Conservation (phyloP, 306 rosid species). For the Quercus engelmannii region DNA sequence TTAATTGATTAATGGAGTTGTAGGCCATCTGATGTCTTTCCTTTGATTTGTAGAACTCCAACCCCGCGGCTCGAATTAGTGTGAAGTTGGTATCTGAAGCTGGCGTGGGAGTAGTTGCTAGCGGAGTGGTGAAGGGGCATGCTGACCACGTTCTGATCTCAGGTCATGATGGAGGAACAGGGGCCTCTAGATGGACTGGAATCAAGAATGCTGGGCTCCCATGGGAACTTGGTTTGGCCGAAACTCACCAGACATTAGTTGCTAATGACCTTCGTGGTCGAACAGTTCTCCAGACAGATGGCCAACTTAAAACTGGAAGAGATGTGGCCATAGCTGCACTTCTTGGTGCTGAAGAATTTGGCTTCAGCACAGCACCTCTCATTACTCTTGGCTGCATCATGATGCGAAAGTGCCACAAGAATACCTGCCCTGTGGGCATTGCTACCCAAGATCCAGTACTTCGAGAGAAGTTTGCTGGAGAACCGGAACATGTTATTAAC, state of each 20-base stretch:
- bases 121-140: conserved; percentile 99
- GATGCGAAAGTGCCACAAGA: conserved; percentile 99
- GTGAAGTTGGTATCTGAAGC: conserved; percentile 98
- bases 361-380: conserved; percentile 99
- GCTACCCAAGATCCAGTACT: conserved; percentile 99
- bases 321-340: conserved; percentile 97
- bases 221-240: conserved; percentile 99
- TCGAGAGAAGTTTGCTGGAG: conserved; percentile 97
- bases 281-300: conserved; percentile 93
- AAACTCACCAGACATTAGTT: conserved; percentile 97
- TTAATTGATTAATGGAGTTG: background rate
- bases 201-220: conserved; percentile 99
- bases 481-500: conserved; percentile 96
- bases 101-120: conserved; percentile 98
- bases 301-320: conserved; percentile 98
- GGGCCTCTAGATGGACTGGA: conserved; percentile 99
- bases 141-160: conserved; percentile 96
- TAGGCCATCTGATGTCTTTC: conserved; percentile 6
- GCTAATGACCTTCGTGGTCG: conserved; percentile 98
- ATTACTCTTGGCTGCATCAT: conserved; percentile 97
- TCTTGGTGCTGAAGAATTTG: conserved; percentile 99
- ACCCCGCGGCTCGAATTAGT: conserved; percentile 91
- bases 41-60: conserved; percentile 65
- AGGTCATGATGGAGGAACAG: conserved; percentile 99
- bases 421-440: conserved; percentile 97